Percentiles rank a stretch among this genome's conserved stretches.
phyloP scores from a whole-genome alignment of 805 yeast genomes.

The Nakazawaea ishiwadae region DNA sequence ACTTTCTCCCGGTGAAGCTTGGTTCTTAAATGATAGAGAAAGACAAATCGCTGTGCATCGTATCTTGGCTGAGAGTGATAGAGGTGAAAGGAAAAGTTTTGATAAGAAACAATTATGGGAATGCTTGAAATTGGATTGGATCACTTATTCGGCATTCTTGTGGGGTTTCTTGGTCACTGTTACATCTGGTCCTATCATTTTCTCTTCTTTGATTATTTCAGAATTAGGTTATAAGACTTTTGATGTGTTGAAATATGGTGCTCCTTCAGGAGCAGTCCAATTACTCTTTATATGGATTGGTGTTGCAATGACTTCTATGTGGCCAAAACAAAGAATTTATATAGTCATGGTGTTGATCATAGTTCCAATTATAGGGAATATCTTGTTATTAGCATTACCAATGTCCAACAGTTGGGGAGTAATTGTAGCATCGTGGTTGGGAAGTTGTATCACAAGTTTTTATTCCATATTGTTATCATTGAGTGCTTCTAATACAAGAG shows the following conservation, averaged over 20 bases:
- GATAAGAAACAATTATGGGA: conserved; percentile 24
- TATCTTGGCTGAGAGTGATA: conserved; percentile 19
- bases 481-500: conserved; percentile 19
- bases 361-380: conserved; percentile 21
- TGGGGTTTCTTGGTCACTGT: conserved; percentile 18
- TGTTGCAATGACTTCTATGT: conserved; percentile 13
- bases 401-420: conserved; percentile 19
- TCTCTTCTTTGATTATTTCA: conserved; percentile 17
- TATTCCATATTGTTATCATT: conserved; percentile 19
- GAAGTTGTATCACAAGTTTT: conserved; percentile 16
- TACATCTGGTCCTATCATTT: conserved; percentile 20
- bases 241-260: conserved; percentile 21
- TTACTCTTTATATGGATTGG: conserved; percentile 22
- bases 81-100: conserved; percentile 23
- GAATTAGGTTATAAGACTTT: conserved; percentile 17
- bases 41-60: conserved; percentile 29
- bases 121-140: conserved; percentile 21
- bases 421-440: conserved; percentile 16
- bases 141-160: conserved; percentile 13
- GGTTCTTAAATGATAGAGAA: conserved; percentile 33
- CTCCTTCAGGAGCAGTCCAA: conserved; percentile 28
- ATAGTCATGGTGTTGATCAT: conserved; percentile 16
- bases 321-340: conserved; percentile 22
- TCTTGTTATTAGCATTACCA: conserved; percentile 16
- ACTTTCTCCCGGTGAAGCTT: conserved; percentile 28